Base-by-base conservation (phyloP, 768 basidiomycete species). In the Hortiboletus campestris region DNA sequence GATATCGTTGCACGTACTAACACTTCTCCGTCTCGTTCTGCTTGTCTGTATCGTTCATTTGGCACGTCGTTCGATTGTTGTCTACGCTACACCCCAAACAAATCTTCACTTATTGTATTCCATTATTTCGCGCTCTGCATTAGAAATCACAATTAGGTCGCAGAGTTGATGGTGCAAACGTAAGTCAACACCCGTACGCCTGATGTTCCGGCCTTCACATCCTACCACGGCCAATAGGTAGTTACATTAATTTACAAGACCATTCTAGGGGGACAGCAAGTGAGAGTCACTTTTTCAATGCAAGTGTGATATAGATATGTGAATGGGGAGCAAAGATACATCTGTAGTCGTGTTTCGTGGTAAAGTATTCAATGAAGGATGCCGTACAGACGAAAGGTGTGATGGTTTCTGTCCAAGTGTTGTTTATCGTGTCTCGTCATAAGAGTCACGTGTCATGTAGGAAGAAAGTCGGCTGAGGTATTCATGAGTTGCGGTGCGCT, bases 401-500 rank as follows among this genome's bases (percentile, higher is more conserved):
- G 45, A 61, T 41, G 20, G 35, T 53, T 50, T 56, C 56, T 41
- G 54, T 53, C 32, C 11, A 38, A 43, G 2, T 22, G 40, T 42
- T 13, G 12, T 43, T 29, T 42, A 34, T 56, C 49, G 29, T 53
- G 25, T 57, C 50, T 47, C 40, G 35, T 49, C 47, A 34, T 50
- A 17, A 19, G 14, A 51, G 28, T 20, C 20, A 54, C 34, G 22
- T 29, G 54, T 80, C 69, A 81, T 66, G 85, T 87, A 13, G 85
- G 84, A 29, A 87, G 75, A 69, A 87, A 87, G 44, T 75, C 73
- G 49, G 83, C 84, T 84, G 59, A n/a, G 35, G 52, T 16, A 32
- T 43, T 19, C 36, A 48, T 63, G 38, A 61, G 59, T 42, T 50
- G 29, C 40, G 22, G 53, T 25, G 53, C 3, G 17, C 22, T 35